Base-by-base conservation (phyloP, 352 stramenopile species). In the Pythium chondricola region DNA sequence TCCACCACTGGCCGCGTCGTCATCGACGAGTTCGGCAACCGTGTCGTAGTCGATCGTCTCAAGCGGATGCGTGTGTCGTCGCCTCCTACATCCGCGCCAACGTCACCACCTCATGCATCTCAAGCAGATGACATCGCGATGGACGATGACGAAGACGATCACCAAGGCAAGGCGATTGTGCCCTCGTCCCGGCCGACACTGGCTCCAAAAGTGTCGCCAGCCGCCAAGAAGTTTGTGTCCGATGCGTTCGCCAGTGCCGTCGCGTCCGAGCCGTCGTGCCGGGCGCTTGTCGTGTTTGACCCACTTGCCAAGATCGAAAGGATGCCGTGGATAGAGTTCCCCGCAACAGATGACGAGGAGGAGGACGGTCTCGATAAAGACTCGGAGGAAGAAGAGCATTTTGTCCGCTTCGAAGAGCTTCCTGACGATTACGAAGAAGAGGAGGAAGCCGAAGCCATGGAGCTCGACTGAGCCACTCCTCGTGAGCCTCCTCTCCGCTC, bases 331-430 rank as follows among this genome's bases (percentile, higher is more conserved):
- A 61, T 90, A 29, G 67, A 88, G 22, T 52, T 90, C 0, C 74
- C 87, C 0, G 65, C 79, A 14, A 65, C 47, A 33, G 67, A 75
- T 26, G 71, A 85, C 8, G 57, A 63, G 18, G 65, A 65, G 30
- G 31, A 46, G 24, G 56, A 21, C 22, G 56, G 55, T 4, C 26
- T 16, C 14, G 17, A 25, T n/a, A 20, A 57, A 46, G 16, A 57
- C 63, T 44, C 29, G 22, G 32, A 57, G 41, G 24, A 70, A 18
- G 53, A 71, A n/a, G 55, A 75, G 22, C 33, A 46, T 9, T 73
- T 72, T 38, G 67, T 87, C 26, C 73, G 78, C 7, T 89, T 89
- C 20, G 78, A 89, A 59, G 78, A 89, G 43, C 65, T 89, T 22
- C 39, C 67, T 4, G 67, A 77, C 14, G 75, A 90, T 30, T 77